Percentiles rank a stretch among this genome's conserved stretches.
These are phyloP conservation scores for Blastobotrys aristatus DNA, from an alignment of 1,139 yeast species.

Conservation along the genomic window DNA sequence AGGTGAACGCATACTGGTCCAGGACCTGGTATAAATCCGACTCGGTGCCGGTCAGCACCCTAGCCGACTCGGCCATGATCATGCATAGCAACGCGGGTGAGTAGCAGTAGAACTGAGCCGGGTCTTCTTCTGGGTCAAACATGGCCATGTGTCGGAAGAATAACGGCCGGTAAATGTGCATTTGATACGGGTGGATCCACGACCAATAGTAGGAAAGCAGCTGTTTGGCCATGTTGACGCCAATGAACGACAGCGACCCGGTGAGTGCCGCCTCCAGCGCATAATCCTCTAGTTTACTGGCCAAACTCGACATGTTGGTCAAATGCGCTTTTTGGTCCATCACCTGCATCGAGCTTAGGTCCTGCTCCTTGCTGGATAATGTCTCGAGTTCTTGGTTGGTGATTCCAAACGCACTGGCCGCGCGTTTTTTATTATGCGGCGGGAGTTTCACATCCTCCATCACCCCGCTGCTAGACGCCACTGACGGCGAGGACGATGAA, in stretches of 20 bases:
- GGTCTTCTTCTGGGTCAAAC: conserved; percentile 1
- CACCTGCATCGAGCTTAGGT: background rate
- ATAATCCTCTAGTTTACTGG: conserved; percentile 9
- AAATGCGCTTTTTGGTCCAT: conserved; percentile 4
- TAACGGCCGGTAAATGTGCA: conserved; percentile 11
- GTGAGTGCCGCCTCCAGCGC: conserved; percentile 10
- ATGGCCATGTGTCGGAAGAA: conserved; percentile 12
- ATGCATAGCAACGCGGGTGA: conserved; percentile 11
- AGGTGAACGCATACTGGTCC: conserved; percentile 3
- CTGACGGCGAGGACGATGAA: background rate
- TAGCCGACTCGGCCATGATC: conserved; percentile 11
- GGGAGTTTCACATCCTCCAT: background rate
- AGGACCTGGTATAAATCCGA: conserved; percentile 7
- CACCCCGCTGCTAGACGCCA: background rate
- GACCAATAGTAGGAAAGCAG: conserved; percentile 12
- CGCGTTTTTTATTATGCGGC: background rate
- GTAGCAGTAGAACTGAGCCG: conserved; percentile 4
- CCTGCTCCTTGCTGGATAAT: background rate
- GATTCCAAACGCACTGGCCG: background rate
- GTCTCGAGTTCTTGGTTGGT: conserved; percentile 4
- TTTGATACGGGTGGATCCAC: conserved; percentile 12
- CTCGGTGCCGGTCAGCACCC: conserved; percentile 8
- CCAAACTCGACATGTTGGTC: background rate
- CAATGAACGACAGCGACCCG: conserved; percentile 1
- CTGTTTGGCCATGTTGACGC: conserved; percentile 7